phyloP scores from a whole-genome alignment of 1,284 basidiomycete species.

The Irpex lacteus region DNA sequence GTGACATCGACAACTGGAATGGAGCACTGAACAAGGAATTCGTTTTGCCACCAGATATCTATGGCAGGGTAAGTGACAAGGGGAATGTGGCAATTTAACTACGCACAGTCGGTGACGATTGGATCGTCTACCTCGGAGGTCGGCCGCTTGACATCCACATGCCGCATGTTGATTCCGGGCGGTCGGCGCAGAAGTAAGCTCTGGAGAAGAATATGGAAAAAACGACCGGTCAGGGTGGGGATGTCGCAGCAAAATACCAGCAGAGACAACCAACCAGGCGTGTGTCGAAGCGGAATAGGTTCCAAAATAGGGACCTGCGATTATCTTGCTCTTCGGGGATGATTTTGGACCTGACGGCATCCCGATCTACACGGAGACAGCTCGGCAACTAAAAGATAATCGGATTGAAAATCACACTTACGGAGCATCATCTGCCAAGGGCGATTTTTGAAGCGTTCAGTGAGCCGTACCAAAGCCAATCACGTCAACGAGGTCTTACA shows the following conservation, averaged over 20 bases:
- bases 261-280: constrained; percentile 38
- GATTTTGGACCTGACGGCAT: constrained; percentile 51
- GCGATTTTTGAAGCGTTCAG: constrained; percentile 4
- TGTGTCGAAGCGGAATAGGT: constrained; percentile 49
- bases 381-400: background rate
- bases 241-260: background rate
- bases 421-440: constrained; percentile 54
- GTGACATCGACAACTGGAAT: constrained; percentile 25
- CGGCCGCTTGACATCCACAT: constrained; percentile 28
- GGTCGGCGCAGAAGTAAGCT: constrained; percentile 29
- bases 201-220: constrained; percentile 13
- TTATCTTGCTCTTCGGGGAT: constrained; percentile 51
- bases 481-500: constrained; percentile 36
- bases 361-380: constrained; percentile 44
- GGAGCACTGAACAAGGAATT: constrained; percentile 27
- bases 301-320: constrained; percentile 58
- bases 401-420: constrained; percentile 27
- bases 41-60: constrained; percentile 31
- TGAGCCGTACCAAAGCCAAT: background rate
- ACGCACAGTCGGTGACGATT: constrained; percentile 16
- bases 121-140: constrained; percentile 13
- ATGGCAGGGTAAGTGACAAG: constrained; percentile 1
- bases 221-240: constrained; percentile 1
- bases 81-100: constrained; percentile 14
- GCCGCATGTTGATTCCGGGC: constrained; percentile 25